These are phyloP conservation scores for Arxiozyma bovina DNA, from an alignment of 1,139 yeast genomes.

Conservation along the genomic window DNA sequence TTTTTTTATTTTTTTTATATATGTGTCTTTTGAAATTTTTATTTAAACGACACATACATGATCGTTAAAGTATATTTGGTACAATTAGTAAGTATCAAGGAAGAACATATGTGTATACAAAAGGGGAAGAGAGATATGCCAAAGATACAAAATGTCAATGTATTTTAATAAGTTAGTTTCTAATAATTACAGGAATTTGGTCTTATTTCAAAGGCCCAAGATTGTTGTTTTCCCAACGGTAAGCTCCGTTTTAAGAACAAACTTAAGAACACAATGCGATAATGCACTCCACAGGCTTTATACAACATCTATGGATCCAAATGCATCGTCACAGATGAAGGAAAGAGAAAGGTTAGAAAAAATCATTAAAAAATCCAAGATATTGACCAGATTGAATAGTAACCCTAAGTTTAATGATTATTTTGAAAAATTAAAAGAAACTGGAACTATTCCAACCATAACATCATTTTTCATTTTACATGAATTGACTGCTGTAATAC, in stretches of 20 bases:
- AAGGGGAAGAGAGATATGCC: neutral
- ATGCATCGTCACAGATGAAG: neutral
- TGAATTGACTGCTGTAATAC: slow-evolving; percentile 75
- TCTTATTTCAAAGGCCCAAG: neutral
- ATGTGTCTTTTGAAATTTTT: too few species aligned
- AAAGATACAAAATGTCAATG: neutral
- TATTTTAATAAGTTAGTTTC: neutral
- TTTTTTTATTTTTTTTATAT: too few species aligned
- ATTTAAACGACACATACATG: neutral
- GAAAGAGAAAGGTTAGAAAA: slow-evolving; percentile 17
- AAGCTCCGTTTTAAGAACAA: neutral
- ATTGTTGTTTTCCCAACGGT: too few species aligned
- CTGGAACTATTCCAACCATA: slow-evolving; percentile 63
- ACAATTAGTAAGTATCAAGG: neutral
- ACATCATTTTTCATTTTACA: slow-evolving; percentile 72
- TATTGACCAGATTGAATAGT: slow-evolving; percentile 16
- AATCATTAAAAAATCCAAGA: slow-evolving; percentile 19
- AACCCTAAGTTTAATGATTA: slow-evolving; percentile 21
- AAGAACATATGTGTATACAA: neutral
- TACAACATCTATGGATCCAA: neutral
- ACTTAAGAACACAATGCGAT: neutral
- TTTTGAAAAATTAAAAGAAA: slow-evolving; percentile 21
- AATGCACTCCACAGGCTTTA: neutral
- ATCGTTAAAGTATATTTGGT: neutral
- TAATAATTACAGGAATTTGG: neutral